phyloP scores from a whole-genome alignment of 164 flowering plant genomes.

The Malania oleifera region DNA sequence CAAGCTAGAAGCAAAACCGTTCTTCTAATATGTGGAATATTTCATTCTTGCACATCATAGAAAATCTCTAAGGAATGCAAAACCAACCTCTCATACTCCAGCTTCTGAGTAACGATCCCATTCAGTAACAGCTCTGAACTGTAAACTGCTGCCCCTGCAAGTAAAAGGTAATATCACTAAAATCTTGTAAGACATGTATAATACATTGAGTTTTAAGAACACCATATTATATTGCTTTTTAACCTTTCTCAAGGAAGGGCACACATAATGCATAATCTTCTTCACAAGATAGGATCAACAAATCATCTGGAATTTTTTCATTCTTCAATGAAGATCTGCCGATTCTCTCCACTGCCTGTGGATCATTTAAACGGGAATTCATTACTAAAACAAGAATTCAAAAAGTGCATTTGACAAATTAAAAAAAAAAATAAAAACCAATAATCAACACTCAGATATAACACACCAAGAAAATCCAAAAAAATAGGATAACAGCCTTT shows the following conservation, averaged over 20 bases:
- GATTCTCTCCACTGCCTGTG: constrained; percentile 65
- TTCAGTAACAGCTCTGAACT: constrained; percentile 81
- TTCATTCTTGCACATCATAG: neutral
- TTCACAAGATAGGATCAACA: constrained; percentile 80
- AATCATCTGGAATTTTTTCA: constrained; percentile 47
- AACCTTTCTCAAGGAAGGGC: constrained; percentile 81
- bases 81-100: constrained; percentile 76
- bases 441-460: neutral
- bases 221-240: neutral
- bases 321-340: constrained; percentile 54
- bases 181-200: neutral
- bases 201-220: neutral
- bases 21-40: neutral
- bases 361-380: constrained; percentile 6
- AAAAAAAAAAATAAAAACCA: neutral
- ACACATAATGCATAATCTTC: constrained; percentile 70
- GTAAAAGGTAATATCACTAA: constrained; percentile 7
- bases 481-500: neutral
- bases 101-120: constrained; percentile 85
- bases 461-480: neutral
- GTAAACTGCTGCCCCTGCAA: constrained; percentile 73
- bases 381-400: neutral
- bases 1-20: neutral
- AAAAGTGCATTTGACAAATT: neutral
- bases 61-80: neutral